Percentiles rank a stretch among this genome's conserved stretches.
These are phyloP conservation scores for Lathyrus oleraceus DNA, from an alignment of 306 rosid species.

Conservation along the genomic window DNA sequence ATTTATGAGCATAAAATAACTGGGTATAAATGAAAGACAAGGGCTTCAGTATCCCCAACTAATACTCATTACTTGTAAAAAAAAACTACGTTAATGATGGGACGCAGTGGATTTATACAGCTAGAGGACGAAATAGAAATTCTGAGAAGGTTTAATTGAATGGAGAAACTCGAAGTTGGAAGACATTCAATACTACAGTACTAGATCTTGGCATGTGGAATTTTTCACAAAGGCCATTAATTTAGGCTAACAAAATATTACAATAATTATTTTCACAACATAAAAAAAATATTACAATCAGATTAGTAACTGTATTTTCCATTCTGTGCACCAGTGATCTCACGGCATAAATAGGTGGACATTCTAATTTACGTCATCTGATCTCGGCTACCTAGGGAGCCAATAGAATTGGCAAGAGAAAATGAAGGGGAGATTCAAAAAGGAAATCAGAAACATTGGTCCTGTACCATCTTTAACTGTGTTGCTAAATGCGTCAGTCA, in stretches of 20 bases:
- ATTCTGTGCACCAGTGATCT: slow-evolving; percentile 52
- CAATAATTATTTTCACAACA: slow-evolving; percentile 53
- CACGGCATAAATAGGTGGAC: slow-evolving; percentile 48
- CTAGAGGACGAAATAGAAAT: slow-evolving; percentile 1
- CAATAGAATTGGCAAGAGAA: slow-evolving; percentile 52
- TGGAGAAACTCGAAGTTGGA: slow-evolving; percentile 33
- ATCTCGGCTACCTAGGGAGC: slow-evolving; percentile 49
- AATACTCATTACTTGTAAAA: background rate
- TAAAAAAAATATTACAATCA: slow-evolving; percentile 67
- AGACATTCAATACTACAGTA: slow-evolving; percentile 25
- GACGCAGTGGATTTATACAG: background rate
- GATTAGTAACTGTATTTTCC: slow-evolving; percentile 58
- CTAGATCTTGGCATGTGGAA: slow-evolving; percentile 41
- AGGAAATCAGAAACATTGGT: slow-evolving; percentile 48
- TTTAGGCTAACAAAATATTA: slow-evolving; percentile 66
- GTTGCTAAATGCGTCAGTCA: slow-evolving; percentile 21
- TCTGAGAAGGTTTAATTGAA: slow-evolving; percentile 7
- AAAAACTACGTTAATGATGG: slow-evolving; percentile 1
- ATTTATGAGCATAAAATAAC: background rate
- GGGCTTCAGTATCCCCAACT: no score
- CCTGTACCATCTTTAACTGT: slow-evolving; percentile 49
- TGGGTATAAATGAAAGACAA: background rate
- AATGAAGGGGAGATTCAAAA: slow-evolving; percentile 47
- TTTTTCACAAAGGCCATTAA: slow-evolving; percentile 54
- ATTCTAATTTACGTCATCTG: slow-evolving; percentile 48